Conservation (phyloP, 2,329 filamentous ascomycete genomes). For the Emergomyces orientalis region DNA sequence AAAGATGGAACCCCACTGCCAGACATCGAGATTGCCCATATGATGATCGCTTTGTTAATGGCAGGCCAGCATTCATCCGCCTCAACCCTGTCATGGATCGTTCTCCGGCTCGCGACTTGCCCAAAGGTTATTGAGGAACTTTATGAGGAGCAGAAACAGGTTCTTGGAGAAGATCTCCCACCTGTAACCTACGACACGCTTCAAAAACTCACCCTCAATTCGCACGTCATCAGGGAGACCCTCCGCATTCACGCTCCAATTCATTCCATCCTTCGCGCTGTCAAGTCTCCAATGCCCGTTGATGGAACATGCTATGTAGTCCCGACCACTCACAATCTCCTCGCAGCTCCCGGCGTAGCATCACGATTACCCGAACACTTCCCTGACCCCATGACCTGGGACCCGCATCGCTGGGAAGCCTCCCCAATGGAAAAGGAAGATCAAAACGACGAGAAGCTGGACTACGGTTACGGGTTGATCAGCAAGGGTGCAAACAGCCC, state of each 20-base stretch:
- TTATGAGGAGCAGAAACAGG: conserved; percentile 67
- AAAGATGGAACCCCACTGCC: conserved; percentile 72
- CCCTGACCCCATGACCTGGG: conserved; percentile 72
- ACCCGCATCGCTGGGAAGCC: conserved; percentile 82
- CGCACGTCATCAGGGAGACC: conserved; percentile 82
- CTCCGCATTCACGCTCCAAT: conserved; percentile 86
- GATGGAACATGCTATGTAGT: conserved; percentile 75
- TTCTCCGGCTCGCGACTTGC: conserved; percentile 67
- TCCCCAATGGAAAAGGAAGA: conserved; percentile 42
- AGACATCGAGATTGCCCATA: conserved; percentile 76
- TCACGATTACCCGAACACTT: conserved; percentile 65
- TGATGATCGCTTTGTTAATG: conserved; percentile 92
- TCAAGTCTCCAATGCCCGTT: conserved; percentile 77
- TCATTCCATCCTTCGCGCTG: conserved; percentile 87
- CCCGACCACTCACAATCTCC: conserved; percentile 68
- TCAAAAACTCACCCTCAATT: conserved; percentile 68
- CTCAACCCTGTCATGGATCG: conserved; percentile 74
- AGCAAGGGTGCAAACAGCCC: conserved; percentile 84
- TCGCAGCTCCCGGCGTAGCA: conserved; percentile 77
- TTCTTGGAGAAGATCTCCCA: conserved; percentile 65
- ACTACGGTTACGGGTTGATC: conserved; percentile 89
- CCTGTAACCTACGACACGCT: conserved; percentile 69
- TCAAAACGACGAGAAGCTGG: conserved; percentile 63
- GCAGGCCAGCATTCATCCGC: conserved; percentile 84
- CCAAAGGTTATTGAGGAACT: conserved; percentile 76